Percentiles rank a stretch among this genome's conserved stretches.
Evolutionary conservation across 345 rosid species (phyloP).

Genomic region (Sisymbrium altissimum): DNA sequence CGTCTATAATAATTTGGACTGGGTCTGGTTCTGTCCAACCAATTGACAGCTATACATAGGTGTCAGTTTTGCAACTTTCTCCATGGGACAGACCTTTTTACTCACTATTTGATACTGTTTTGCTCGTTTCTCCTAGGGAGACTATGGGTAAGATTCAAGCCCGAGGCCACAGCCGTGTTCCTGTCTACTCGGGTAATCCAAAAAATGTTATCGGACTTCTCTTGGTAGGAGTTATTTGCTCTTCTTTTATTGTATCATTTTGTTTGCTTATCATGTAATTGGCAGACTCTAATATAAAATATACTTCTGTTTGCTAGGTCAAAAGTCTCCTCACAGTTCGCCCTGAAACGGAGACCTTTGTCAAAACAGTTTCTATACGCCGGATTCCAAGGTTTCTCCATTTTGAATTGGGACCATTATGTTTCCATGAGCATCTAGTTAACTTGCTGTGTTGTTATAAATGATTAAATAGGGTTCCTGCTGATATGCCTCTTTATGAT

Average conservation of each 20-base stretch:
- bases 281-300: background rate
- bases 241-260: background rate
- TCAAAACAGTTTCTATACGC: constrained; percentile 77
- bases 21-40: too few species aligned
- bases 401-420: background rate
- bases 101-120: background rate
- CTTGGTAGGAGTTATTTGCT: constrained; percentile 48
- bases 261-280: background rate
- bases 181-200: constrained; percentile 82
- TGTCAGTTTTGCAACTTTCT: too few species aligned
- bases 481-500: too few species aligned
- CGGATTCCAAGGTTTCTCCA: constrained; percentile 74
- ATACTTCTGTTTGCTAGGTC: constrained; percentile 45
- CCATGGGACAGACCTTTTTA: too few species aligned
- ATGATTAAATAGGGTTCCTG: constrained; percentile 50
- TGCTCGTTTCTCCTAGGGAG: constrained; percentile 52
- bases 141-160: constrained; percentile 85
- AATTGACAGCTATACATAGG: too few species aligned
- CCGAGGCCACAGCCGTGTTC: constrained; percentile 94
- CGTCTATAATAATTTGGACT: too few species aligned
- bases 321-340: constrained; percentile 93
- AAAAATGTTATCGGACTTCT: constrained; percentile 90
- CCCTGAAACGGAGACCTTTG: constrained; percentile 91
- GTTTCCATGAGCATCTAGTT: background rate
- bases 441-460: background rate